Evolutionary conservation across 2,329 filamentous ascomycete species (phyloP).

Genomic region (Trichoderma atrobrunneum): DNA sequence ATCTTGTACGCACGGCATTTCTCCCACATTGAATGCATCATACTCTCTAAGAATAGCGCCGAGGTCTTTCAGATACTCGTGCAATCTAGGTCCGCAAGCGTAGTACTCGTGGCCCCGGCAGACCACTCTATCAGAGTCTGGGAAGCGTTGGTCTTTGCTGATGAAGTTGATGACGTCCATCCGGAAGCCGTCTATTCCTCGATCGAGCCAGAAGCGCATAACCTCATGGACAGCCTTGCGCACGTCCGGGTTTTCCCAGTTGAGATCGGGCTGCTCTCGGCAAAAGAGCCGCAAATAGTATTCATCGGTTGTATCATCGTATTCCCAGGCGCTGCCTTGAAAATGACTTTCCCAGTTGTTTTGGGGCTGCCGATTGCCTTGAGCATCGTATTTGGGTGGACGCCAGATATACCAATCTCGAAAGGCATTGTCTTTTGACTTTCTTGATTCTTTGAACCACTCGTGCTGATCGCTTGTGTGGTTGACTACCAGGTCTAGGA

Average conservation of each 20-base stretch:
- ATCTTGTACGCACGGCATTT: conserved; percentile 48
- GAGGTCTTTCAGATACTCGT: conserved; percentile 47
- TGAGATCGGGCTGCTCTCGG: conserved; percentile 70
- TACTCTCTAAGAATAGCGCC: conserved; percentile 45
- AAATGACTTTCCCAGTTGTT: conserved; percentile 54
- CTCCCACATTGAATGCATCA: conserved; percentile 51
- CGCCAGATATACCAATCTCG: conserved; percentile 66
- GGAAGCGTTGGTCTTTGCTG: conserved; percentile 58
- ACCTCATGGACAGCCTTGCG: conserved; percentile 64
- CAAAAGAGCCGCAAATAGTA: conserved; percentile 68
- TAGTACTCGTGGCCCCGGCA: conserved; percentile 43
- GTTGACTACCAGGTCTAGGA: conserved; percentile 72
- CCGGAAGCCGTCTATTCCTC: conserved; percentile 64
- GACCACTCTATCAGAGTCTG: conserved; percentile 42
- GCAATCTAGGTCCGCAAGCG: conserved; percentile 51
- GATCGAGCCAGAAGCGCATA: conserved; percentile 72
- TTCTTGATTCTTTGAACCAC: conserved; percentile 57
- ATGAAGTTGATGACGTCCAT: conserved; percentile 68
- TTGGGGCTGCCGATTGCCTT: conserved; percentile 59
- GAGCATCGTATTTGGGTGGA: conserved; percentile 51
- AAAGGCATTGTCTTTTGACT: conserved; percentile 51
- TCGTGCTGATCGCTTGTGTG: conserved; percentile 60
- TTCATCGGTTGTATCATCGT: conserved; percentile 47
- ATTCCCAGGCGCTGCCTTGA: conserved; percentile 47
- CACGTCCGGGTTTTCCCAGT: conserved; percentile 69